Evolutionary conservation across 768 basidiomycete genomes (phyloP).

Genomic region (Kwoniella dejecticola): DNA sequence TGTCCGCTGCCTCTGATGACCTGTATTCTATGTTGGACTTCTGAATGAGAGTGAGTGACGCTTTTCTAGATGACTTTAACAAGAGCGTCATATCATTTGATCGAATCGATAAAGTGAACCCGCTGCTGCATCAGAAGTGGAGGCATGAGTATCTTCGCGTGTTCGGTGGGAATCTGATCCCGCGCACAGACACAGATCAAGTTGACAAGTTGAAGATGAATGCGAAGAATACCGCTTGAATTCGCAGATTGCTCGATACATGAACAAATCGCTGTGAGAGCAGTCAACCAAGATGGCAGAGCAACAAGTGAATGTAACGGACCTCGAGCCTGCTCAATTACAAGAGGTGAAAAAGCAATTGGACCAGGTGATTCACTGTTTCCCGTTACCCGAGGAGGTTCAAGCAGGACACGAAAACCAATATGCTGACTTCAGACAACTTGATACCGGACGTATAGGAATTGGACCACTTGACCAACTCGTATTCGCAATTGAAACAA

Average conservation of each 20-base stretch:
- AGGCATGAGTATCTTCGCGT: no score
- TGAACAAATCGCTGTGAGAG: no score
- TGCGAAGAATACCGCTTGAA: no score
- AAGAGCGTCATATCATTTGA: constrained; percentile 2
- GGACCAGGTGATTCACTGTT: constrained; percentile 68
- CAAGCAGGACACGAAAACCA: no score
- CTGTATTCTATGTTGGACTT: no score
- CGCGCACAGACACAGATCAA: no score
- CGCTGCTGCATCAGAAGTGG: not conserved
- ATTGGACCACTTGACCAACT: constrained; percentile 84
- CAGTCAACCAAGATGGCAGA: constrained; percentile 58
- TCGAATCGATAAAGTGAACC: not conserved
- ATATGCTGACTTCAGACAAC: not conserved
- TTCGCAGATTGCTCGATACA: no score
- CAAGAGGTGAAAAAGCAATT: constrained; percentile 86
- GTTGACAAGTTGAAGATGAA: not conserved
- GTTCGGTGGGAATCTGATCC: not conserved
- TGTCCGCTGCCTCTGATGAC: no score
- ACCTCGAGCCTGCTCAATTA: constrained; percentile 83
- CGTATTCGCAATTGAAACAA: constrained; percentile 87
- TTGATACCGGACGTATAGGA: constrained; percentile 62
- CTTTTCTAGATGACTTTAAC: constrained; percentile 2
- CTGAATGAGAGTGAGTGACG: no score
- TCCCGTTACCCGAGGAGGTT: no score
- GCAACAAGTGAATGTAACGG: constrained; percentile 71